Conservation (phyloP, 1,139 yeast species). For the Candida glucosophila region DNA sequence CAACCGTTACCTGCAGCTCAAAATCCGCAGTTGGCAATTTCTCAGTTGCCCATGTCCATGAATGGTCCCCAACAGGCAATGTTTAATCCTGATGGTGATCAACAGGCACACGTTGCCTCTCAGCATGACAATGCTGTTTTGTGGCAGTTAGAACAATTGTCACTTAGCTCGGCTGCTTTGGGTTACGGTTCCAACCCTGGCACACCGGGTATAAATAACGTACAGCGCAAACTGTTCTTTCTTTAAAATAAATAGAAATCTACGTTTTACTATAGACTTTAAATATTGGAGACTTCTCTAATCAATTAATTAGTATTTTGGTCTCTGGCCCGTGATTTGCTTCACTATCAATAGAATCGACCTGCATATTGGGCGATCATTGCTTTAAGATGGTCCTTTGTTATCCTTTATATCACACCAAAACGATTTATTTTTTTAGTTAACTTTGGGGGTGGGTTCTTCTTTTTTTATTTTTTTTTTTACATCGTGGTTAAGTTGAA, state of each 20-base stretch:
- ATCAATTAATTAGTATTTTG: too few species aligned
- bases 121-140: slow-evolving; percentile 28
- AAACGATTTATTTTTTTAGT: too few species aligned
- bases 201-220: slow-evolving; percentile 20
- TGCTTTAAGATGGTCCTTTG: too few species aligned
- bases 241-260: not conserved
- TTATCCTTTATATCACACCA: too few species aligned
- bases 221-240: slow-evolving; percentile 13
- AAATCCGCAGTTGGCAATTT: slow-evolving; percentile 4
- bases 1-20: slow-evolving; percentile 7
- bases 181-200: slow-evolving; percentile 42
- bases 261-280: not conserved
- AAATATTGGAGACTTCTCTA: too few species aligned
- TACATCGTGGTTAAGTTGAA: too few species aligned
- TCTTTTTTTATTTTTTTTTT: too few species aligned
- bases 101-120: slow-evolving; percentile 8
- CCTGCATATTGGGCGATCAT: too few species aligned
- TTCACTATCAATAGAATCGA: too few species aligned
- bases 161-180: slow-evolving; percentile 41
- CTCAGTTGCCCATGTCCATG: not conserved
- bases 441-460: too few species aligned
- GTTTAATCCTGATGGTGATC: not conserved
- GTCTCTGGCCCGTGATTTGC: too few species aligned
- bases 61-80: slow-evolving; percentile 3
- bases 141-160: slow-evolving; percentile 43